phyloP scores from a whole-genome alignment of 352 stramenopile species.

The Peronospora farinosa region DNA sequence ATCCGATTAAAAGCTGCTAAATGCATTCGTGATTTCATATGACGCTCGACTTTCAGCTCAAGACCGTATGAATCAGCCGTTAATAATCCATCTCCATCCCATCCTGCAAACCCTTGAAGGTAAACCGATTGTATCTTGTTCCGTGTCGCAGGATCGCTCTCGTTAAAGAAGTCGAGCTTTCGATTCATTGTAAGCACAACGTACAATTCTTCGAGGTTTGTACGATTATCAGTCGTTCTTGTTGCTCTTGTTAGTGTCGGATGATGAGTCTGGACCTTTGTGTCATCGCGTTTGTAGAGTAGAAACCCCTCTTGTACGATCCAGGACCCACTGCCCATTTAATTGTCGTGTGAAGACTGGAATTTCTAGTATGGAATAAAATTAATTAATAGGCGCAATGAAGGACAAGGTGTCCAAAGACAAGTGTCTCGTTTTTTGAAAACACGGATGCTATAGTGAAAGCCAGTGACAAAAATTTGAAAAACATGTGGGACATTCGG shows the following conservation, averaged over 20 bases:
- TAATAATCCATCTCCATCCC: conserved; percentile 63
- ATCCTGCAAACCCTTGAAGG: conserved; percentile 63
- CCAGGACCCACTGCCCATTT: conserved; percentile 46
- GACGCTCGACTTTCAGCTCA: conserved; percentile 67
- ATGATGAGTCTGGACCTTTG: background rate
- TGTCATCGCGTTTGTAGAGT: conserved; percentile 33
- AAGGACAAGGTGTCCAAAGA: conserved; percentile 2
- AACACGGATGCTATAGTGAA: background rate
- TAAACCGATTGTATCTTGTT: conserved; percentile 40
- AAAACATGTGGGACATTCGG: conserved; percentile 18
- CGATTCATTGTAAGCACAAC: conserved; percentile 73
- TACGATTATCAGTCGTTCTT: background rate
- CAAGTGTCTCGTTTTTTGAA: conserved; percentile 10
- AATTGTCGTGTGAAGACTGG: background rate
- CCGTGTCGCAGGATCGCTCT: conserved; percentile 25
- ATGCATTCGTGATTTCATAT: conserved; percentile 45
- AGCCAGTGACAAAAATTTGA: conserved; percentile 3
- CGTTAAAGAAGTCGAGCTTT: conserved; percentile 72
- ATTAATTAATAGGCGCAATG: conserved; percentile 15
- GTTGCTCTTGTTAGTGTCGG: conserved; percentile 2
- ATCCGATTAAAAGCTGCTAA: conserved; percentile 75
- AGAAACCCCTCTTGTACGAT: conserved; percentile 58
- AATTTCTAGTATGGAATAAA: conserved; percentile 10
- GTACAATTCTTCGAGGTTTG: conserved; percentile 47
- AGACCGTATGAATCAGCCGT: conserved; percentile 75